Evolutionary conservation across 192 early-diverging fungal genomes (phyloP).

Genomic region (Podila horticola): DNA sequence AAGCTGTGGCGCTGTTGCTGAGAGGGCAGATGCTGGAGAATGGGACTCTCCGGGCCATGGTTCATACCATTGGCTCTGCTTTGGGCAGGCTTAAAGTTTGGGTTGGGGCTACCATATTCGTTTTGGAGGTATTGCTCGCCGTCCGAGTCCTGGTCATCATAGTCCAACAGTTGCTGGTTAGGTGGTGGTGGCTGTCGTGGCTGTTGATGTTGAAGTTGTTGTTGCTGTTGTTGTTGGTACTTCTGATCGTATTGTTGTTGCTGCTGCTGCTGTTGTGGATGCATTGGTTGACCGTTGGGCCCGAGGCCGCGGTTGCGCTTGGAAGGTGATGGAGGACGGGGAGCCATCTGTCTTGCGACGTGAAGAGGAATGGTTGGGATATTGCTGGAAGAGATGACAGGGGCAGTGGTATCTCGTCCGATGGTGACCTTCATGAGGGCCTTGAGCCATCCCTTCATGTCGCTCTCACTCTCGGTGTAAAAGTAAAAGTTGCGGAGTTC

Average conservation of each 20-base stretch:
- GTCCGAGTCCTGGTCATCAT: constrained; percentile 27
- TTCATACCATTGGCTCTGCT: constrained; percentile 7
- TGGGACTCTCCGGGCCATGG: constrained; percentile 15
- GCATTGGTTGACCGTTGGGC: constrained; percentile 25
- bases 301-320: constrained; percentile 15
- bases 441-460: constrained; percentile 61
- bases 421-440: constrained; percentile 70
- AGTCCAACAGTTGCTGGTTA: constrained; percentile 18
- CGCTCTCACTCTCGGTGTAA: constrained; percentile 58
- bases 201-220: constrained; percentile 15
- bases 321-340: constrained; percentile 59
- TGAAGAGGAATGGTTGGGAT: constrained; percentile 61
- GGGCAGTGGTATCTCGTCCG: constrained; percentile 56
- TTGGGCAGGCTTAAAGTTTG: constrained; percentile 16
- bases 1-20: constrained; percentile 16
- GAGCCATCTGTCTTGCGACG: constrained; percentile 60
- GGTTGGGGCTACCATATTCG: constrained; percentile 14
- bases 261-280: constrained; percentile 17
- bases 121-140: constrained; percentile 21
- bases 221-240: constrained; percentile 21
- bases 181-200: constrained; percentile 11
- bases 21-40: constrained; percentile 3
- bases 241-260: constrained; percentile 24
- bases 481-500: constrained; percentile 64
- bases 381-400: constrained; percentile 66